phyloP scores from a whole-genome alignment of 176 grass and related monocot species.

The Rhynchospora tenuis region DNA sequence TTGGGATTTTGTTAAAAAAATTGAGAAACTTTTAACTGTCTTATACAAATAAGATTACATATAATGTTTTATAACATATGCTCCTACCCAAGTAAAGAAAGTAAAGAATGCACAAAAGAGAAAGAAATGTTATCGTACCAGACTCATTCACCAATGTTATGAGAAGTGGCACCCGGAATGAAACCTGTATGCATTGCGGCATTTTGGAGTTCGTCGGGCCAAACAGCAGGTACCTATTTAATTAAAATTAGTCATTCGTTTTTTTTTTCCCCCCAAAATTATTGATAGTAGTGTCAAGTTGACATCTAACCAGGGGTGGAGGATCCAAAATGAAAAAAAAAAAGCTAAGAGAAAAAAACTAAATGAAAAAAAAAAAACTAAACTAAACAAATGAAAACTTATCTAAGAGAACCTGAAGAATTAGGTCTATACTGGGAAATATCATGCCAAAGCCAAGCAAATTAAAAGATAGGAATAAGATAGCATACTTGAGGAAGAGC shows the following conservation, averaged over 20 bases:
- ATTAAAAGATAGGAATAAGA: constrained; percentile 17
- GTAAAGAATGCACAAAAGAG: background rate
- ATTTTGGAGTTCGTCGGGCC: constrained; percentile 57
- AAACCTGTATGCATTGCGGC: constrained; percentile 49
- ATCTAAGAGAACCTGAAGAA: background rate
- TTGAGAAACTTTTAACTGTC: background rate
- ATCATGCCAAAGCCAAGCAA: background rate
- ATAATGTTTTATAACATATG: background rate
- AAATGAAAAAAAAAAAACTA: too few relatives aligned
- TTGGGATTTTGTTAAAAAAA: background rate
- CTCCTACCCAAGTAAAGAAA: background rate
- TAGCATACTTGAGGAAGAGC: constrained; percentile 48
- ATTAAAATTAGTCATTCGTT: constrained; percentile 23
- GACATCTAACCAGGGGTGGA: too few relatives aligned
- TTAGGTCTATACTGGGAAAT: background rate
- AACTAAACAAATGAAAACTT: too few relatives aligned
- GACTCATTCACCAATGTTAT: constrained; percentile 36
- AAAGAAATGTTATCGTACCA: constrained; percentile 21
- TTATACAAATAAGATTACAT: background rate
- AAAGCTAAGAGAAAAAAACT: too few relatives aligned
- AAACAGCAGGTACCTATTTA: constrained; percentile 55
- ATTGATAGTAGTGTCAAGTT: too few relatives aligned
- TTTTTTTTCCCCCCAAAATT: too few relatives aligned
- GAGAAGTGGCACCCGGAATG: constrained; percentile 24
- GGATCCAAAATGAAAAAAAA: too few relatives aligned